phyloP scores from a whole-genome alignment of 108 stramenopile species.

The Heterococcus sp. region DNA sequence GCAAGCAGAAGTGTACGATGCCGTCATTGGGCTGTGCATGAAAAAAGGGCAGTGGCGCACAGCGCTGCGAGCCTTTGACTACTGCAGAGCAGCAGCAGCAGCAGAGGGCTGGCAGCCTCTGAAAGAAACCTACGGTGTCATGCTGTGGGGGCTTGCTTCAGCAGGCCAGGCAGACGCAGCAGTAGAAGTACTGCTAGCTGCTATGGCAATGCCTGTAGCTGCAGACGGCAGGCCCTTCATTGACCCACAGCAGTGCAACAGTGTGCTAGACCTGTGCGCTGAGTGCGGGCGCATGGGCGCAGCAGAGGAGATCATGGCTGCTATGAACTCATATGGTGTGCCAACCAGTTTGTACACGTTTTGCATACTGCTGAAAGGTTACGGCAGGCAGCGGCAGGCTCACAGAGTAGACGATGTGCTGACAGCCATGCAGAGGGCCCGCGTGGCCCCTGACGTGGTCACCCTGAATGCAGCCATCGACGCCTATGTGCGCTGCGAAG shows the following conservation, averaged over 20 bases:
- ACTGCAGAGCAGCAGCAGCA: background rate
- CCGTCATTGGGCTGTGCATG: background rate
- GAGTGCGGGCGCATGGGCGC: conserved; percentile 28
- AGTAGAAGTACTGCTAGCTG: background rate
- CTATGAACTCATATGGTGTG: conserved; percentile 5
- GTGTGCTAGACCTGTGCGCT: conserved; percentile 32
- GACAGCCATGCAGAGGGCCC: background rate
- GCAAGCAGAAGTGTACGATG: background rate
- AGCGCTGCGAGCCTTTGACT: background rate
- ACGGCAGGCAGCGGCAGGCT: conserved; percentile 23
- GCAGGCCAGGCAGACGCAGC: background rate
- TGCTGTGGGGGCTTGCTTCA: background rate
- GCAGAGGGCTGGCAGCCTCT: background rate
- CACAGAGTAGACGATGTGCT: conserved; percentile 8
- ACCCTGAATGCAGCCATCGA: conserved; percentile 22
- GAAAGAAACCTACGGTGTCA: background rate
- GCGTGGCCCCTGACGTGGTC: conserved; percentile 8
- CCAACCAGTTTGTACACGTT: background rate
- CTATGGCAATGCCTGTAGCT: background rate
- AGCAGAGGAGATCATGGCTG: conserved; percentile 19
- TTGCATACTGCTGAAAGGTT: conserved; percentile 34
- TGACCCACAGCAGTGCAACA: conserved; percentile 14
- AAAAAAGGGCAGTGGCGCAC: background rate
- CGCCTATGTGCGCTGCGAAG: conserved; percentile 22
- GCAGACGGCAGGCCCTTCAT: background rate